Evolutionary conservation across 176 grass and related monocot species (phyloP), one percentile per base, ranked within the genome.

Genomic region (Chrysopogon serrulatus): DNA sequence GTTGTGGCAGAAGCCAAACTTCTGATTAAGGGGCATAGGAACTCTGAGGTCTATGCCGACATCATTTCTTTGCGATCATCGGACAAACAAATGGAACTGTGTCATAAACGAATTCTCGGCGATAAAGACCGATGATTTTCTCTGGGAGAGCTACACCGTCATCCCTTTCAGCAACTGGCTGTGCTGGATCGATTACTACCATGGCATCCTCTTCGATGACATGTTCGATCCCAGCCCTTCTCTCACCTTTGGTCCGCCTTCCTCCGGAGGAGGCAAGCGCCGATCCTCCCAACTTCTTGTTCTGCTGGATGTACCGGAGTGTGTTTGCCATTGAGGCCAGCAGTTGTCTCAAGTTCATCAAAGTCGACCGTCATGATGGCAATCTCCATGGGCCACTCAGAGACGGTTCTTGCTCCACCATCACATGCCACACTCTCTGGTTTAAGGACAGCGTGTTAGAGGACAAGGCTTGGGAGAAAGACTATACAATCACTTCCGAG

Each of bases 341-440:
- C 0, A 19, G 10, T 15, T 3, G 0, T 8, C 78, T 80, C 64
- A 81, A 27, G 32, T 81, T 69, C 16, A 5, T 81, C 45, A 27
- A 81, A 28, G n/a, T 81, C 33, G n/a, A 23, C 8, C 35, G 66
- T 10, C 0, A 69, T 2, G 66, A 69, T 40, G 35, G 19, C 36
- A n/a, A n/a, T n/a, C n/a, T n/a, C n/a, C 23, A 42, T 21, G 48
- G 66, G 34, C 4, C n/a, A 5, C 66, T 82, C 24, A 23, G 9
- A 57, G 17, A 24, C 15, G 48, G 49, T 2, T 5, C 35, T 8
- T n/a, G 48, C 66, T 82, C 71, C 47, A 71, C 79, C 34, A 23
- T 82, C 79, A 82, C 79, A 24, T 82, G 66, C 36, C 24, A 82
- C 49, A 71, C 48, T 17, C 47, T 82, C 48, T 8, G 16, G 45